Evolutionary conservation across 2,329 filamentous ascomycete species (phyloP).

Genomic region (Ascocoryne sarcoides): DNA sequence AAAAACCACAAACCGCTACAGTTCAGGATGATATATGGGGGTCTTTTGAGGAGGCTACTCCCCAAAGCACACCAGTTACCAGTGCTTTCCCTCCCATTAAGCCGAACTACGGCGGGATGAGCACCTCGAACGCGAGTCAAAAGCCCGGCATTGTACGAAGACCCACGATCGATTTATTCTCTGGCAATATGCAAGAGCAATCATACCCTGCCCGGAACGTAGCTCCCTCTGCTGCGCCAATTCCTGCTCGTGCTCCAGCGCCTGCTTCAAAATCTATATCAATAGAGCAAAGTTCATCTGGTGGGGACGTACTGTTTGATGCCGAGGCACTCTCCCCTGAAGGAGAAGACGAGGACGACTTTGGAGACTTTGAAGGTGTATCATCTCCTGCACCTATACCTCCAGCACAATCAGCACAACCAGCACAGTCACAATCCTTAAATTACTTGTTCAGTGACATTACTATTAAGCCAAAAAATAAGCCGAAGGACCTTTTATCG

Average conservation of each 20-base stretch:
- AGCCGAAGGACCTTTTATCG: constrained; percentile 28
- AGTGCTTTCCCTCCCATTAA: not conserved
- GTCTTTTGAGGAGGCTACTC: constrained; percentile 17
- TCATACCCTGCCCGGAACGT: not conserved
- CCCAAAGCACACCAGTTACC: constrained; percentile 6
- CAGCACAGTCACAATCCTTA: constrained; percentile 14
- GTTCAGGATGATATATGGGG: constrained; percentile 24
- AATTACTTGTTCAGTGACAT: constrained; percentile 28
- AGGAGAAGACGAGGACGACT: constrained; percentile 50
- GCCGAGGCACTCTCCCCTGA: constrained; percentile 29
- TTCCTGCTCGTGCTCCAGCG: constrained; percentile 9
- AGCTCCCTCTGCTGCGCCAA: constrained; percentile 1
- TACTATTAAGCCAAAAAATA: constrained; percentile 26
- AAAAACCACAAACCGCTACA: constrained; percentile 4
- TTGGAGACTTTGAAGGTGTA: constrained; percentile 59
- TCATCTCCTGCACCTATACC: constrained; percentile 21
- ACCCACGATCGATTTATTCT: constrained; percentile 23
- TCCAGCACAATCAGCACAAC: constrained; percentile 6
- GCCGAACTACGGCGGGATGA: constrained; percentile 9
- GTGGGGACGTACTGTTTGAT: constrained; percentile 28
- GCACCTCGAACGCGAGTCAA: constrained; percentile 5
- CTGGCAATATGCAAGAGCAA: constrained; percentile 12
- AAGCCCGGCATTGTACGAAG: constrained; percentile 15
- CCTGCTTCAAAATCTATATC: too few species aligned
- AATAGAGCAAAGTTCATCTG: constrained; percentile 12